phyloP scores from a whole-genome alignment of 352 stramenopile genomes.

The Pythium dissotocum region DNA sequence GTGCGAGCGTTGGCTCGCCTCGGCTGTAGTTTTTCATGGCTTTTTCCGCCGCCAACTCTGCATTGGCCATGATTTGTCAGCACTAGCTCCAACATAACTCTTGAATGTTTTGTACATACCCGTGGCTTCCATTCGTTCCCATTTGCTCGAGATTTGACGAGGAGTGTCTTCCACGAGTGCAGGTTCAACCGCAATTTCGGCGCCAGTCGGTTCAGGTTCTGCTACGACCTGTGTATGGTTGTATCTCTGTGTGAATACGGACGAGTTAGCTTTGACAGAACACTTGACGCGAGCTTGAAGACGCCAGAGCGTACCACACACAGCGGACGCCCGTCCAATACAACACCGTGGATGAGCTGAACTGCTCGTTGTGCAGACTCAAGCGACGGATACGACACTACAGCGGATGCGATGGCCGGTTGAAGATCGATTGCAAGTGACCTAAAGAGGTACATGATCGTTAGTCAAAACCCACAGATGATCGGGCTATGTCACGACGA shows the following conservation, averaged over 20 bases:
- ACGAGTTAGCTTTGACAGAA: neutral
- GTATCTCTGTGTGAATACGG: neutral
- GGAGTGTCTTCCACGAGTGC: neutral
- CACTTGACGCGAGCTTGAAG: neutral
- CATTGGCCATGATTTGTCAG: too few relatives aligned
- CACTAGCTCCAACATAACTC: too few relatives aligned
- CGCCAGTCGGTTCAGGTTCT: neutral
- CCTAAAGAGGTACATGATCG: neutral
- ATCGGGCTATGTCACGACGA: neutral
- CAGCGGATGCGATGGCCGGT: conserved; percentile 3
- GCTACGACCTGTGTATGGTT: neutral
- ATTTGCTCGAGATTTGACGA: neutral
- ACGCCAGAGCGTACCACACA: conserved; percentile 40
- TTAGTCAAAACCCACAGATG: too few relatives aligned
- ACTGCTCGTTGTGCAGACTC: conserved; percentile 42
- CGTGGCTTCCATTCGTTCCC: conserved; percentile 11
- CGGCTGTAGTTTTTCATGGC: conserved; percentile 71
- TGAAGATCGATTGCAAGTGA: conserved; percentile 22
- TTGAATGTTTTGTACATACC: neutral
- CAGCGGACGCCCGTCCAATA: conserved; percentile 44
- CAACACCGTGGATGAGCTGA: conserved; percentile 47
- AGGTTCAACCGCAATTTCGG: neutral
- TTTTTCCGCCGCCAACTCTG: conserved; percentile 48
- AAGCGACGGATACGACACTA: conserved; percentile 32
- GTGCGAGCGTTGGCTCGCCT: conserved; percentile 47